Evolutionary conservation across 106 monocot species (phyloP), one percentile per base, ranked within the genome.

Genomic region (Dactylorhiza incarnata): DNA sequence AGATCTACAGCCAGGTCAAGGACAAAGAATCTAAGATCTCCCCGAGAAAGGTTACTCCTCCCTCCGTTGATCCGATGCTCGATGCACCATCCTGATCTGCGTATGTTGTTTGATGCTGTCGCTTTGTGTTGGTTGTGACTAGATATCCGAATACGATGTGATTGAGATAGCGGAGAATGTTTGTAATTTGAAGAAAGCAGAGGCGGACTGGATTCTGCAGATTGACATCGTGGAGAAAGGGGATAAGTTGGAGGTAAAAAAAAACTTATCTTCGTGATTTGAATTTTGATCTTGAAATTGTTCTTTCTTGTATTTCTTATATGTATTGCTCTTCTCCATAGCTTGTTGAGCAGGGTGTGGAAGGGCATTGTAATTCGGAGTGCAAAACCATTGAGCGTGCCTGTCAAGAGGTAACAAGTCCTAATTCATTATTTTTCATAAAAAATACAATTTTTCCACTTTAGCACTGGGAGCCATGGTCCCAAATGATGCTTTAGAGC

Each of bases 161-260:
- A 99, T 99, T 45, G 97, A 94, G 80, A 94, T 99, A 72, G 89
- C 87, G 47, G 97, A 99, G 89, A 99, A 91, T 73, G 82, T 99
- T 9, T 99, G 97, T 55, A 94, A 99, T 81, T 63, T 99, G 86
- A 99, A 99, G 91, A 99, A 99, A 83, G 78, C 83, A 65, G 91
- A 99, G 86, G 91, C 94, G 26, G 97, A 99, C 81, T 99, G 97
- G 97, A 94, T 99, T 29, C 84, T 99, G 37, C 86, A 81, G 83
- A 94, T 99, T 67, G 97, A 99, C 81, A 91, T 99, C 24, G 91
- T 91, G 26, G 94, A 99, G 81, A 94, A 91, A 65, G 94, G 94
- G 47, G 83, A 94, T 59, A 87, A 82, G 61, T 85, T 97, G 84
- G 87, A 97, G 91, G 97, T 87, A 78, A 83, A 19, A 26, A 24